These are phyloP conservation scores for Hanseniaspora clermontiae DNA, from an alignment of 805 yeast species.

Conservation along the genomic window DNA sequence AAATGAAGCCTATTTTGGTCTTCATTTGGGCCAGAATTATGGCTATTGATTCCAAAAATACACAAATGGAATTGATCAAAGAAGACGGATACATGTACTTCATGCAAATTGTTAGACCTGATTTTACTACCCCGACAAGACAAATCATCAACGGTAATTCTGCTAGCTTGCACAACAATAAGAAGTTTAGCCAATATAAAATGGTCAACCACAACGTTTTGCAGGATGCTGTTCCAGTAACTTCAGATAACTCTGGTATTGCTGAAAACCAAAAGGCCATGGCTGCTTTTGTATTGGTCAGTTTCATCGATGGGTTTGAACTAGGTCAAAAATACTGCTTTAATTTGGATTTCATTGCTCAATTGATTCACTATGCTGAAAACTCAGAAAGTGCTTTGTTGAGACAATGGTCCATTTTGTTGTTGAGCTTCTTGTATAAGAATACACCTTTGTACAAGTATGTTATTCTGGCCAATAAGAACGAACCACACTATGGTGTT, in stretches of 20 bases:
- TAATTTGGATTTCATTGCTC: slow-evolving; percentile 56
- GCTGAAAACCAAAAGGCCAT: slow-evolving; percentile 85
- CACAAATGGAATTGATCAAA: slow-evolving; percentile 83
- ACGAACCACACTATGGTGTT: slow-evolving; percentile 30
- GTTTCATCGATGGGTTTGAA: slow-evolving; percentile 69
- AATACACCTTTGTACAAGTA: slow-evolving; percentile 62
- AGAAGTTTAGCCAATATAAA: slow-evolving; percentile 7
- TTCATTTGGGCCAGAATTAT: slow-evolving; percentile 96
- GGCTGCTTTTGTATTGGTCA: slow-evolving; percentile 80
- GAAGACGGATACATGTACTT: slow-evolving; percentile 86
- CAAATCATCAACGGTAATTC: slow-evolving; percentile 14
- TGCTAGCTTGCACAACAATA: slow-evolving; percentile 1
- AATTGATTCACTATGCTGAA: slow-evolving; percentile 52
- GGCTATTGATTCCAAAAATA: slow-evolving; percentile 83
- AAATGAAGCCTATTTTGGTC: slow-evolving; percentile 81
- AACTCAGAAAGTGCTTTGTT: slow-evolving; percentile 71
- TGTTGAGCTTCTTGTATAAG: slow-evolving; percentile 65
- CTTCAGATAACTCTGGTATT: slow-evolving; percentile 22
- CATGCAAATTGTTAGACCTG: slow-evolving; percentile 56
- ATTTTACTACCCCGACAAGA: slow-evolving; percentile 17
- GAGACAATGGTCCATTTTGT: slow-evolving; percentile 82
- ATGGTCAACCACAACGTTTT: slow-evolving; percentile 2
- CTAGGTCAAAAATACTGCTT: slow-evolving; percentile 72
- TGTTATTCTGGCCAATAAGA: slow-evolving; percentile 50
- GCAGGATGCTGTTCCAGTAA: slow-evolving; percentile 13